Evolutionary conservation across 2,329 filamentous ascomycete species (phyloP), one percentile per base, ranked within the genome.

Genomic region (Diaporthe sp.): DNA sequence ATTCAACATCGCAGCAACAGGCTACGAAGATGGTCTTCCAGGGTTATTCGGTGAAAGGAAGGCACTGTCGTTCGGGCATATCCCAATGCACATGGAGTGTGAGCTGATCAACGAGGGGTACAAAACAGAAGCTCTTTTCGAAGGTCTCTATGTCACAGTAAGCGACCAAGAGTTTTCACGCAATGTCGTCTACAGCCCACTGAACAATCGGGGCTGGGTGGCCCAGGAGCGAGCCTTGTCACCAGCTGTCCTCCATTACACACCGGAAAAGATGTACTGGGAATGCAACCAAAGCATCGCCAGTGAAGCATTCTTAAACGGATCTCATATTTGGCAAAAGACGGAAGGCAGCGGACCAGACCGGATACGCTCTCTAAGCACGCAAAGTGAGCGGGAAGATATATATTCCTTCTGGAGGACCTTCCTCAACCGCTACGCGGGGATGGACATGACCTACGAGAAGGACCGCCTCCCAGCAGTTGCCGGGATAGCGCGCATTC

Each of bases 161-260:
- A 10, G 9, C 31, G 1, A 22, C 0, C 2, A 3, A 22, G 55
- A 58, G 10, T 58, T 9, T 1, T 6, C 7, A n/a, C 4, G 5
- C 4, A 0, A 58, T 22, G 2, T 37, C 31, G 22, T 37, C 2
- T 58, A 4, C 28, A 49, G 44, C 22, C 13, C 31, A 5, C 31
- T 67, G 31, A 37, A 49, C 2, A 7, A 17, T 3, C 28, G 63
- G 20, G 63, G 28, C 12, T 67, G 63, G 63, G 63, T 67, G 2
- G 63, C 63, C 28, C 63, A 67, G 63, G 63, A 67, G 28, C 42
- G 63, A 37, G 44, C 17, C 5, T 51, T 67, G 12, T 67, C 63
- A 2, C 28, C 63, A 3, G 63, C 63, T 0, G 8, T 51, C 8
- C 15, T 67, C 10, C 63, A 67, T 39, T 67, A 67, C 22, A 67